Base-by-base conservation (phyloP, 805 yeast species). In the Yarrowia sp. region DNA sequence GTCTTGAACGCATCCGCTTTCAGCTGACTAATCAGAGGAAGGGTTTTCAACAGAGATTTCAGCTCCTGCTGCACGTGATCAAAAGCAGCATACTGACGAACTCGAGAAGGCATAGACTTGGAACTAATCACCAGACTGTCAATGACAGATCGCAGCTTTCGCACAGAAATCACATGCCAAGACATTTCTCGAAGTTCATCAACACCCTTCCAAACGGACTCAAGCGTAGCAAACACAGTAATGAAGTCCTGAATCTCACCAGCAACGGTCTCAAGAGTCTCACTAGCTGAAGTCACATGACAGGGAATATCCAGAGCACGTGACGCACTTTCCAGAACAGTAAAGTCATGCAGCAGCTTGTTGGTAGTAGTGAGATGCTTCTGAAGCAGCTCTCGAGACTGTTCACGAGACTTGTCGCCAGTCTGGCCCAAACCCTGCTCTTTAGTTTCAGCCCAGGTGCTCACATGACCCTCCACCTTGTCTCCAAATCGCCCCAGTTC, bases 61-160 rank as follows among this genome's bases (percentile, higher is more conserved):
- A 88, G 72, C 0, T 68, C 67, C 8, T 71, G 72, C 67, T 84
- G 85, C n/a, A 87, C 77, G 17, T 81, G 80, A 67, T 83, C 86
- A 72, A 86, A 87, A 0, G 92, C 92, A 0, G 85, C 77, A 72
- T 89, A 88, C 67, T 85, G 91, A 7, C 90, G 79, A 31, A 87
- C 79, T 14, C 82, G 78, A 0, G 80, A 74, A 0, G 93, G 90
- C 76, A 86, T 78, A 0, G 80, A 69, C 62, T 86, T 79, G 1
- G 87, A 77, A 0, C 70, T 70, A 1, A 74, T 73, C 0, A 84
- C 67, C 11, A 88, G 72, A 0, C 78, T 82, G 18, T 88, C 90
- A 14, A 90, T 74, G 10, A 76, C 73, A 13, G 73, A 74, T 50
- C 85, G 78, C 4, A 88, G 66, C 0, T 76, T 72, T 8, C 84